These are phyloP conservation scores for Fusarium pilosicola DNA, from an alignment of 2,329 filamentous ascomycete species.

Conservation along the genomic window DNA sequence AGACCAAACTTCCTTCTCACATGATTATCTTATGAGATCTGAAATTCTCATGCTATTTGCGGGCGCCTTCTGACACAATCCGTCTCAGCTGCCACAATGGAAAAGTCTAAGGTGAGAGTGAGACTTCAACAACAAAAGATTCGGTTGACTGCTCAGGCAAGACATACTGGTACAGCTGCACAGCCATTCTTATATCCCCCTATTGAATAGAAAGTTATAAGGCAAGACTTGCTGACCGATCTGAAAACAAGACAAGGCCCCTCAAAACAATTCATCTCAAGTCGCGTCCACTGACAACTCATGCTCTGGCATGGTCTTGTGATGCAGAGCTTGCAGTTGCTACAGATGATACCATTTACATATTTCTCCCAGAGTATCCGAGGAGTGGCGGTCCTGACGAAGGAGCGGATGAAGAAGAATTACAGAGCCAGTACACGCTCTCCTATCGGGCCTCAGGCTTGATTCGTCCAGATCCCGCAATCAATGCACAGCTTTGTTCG, in stretches of 20 bases:
- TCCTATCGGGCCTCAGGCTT: conserved; percentile 48
- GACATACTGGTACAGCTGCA: background rate
- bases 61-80: background rate
- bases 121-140: conserved; percentile 7
- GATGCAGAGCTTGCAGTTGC: conserved; percentile 67
- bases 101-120: conserved; percentile 44
- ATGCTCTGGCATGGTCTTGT: conserved; percentile 62
- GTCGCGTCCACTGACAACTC: conserved; percentile 56
- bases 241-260: conserved; percentile 52
- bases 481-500: conserved; percentile 58
- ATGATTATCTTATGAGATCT: background rate
- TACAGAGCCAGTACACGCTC: conserved; percentile 49
- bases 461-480: conserved; percentile 53
- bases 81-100: conserved; percentile 24
- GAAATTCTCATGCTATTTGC: background rate
- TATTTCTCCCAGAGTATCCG: conserved; percentile 61
- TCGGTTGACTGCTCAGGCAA: background rate
- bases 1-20: background rate
- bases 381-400: conserved; percentile 41
- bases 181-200: no score
- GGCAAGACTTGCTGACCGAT: background rate
- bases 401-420: conserved; percentile 42
- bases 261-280: conserved; percentile 58
- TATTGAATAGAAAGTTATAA: background rate
- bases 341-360: conserved; percentile 64